Percentiles rank a stretch among this genome's conserved stretches.
phyloP scores from a whole-genome alignment of 2,329 filamentous ascomycete species.

The Botryotinia convoluta region DNA sequence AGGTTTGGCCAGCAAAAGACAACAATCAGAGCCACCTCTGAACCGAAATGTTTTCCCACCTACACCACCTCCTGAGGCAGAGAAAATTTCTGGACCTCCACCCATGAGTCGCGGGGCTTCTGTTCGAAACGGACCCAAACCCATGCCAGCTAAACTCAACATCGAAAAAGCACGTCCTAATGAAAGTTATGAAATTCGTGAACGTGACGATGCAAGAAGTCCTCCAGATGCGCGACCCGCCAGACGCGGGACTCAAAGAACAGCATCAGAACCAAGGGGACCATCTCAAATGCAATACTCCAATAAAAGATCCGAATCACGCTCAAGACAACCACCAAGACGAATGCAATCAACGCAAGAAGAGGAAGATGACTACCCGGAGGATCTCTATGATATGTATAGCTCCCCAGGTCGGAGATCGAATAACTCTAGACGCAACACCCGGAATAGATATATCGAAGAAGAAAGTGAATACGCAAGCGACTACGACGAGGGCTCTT shows the following conservation, averaged over 20 bases:
- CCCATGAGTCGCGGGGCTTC: conserved; percentile 54
- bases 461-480: conserved; percentile 78
- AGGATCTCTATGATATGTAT: conserved; percentile 64
- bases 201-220: conserved; percentile 33
- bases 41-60: conserved; percentile 86
- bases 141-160: conserved; percentile 60
- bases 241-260: conserved; percentile 45
- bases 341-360: conserved; percentile 41
- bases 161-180: conserved; percentile 55
- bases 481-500: conserved; percentile 65
- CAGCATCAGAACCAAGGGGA: conserved; percentile 51
- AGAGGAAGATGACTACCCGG: conserved; percentile 62
- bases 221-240: conserved; percentile 36
- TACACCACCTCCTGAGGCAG: conserved; percentile 93
- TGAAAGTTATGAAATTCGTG: conserved; percentile 40
- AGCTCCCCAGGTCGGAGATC: conserved; percentile 41
- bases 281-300: conserved; percentile 40
- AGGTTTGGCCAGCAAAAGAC: conserved; percentile 73
- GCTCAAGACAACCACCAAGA: conserved; percentile 21
- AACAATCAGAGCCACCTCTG: conserved; percentile 80
- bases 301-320: conserved; percentile 35
- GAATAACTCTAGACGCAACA: conserved; percentile 41
- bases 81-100: conserved; percentile 49
- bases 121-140: conserved; percentile 60
- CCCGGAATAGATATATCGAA: conserved; percentile 64